Base-by-base conservation (phyloP, 352 stramenopile species). In the Blastocystis sp. region DNA sequence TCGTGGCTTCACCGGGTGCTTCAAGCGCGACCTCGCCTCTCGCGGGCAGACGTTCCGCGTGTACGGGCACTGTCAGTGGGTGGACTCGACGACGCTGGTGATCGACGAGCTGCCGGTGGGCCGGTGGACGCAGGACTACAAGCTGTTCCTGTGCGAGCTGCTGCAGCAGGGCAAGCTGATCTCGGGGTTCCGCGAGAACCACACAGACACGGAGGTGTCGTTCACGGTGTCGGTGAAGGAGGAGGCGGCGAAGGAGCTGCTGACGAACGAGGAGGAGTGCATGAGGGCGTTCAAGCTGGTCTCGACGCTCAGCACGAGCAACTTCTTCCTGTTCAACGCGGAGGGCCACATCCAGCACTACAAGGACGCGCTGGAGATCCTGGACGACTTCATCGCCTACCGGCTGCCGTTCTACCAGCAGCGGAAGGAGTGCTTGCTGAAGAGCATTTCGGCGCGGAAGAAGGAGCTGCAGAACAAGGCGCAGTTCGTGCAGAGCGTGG, bases 51-150 rank as follows among this genome's bases (percentile, higher is more conserved):
- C 92, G 66, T 95, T 94, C 74, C 87, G 92, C 48, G 94, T 94
- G 24, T 90, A 93, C 11, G 94, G 94, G 4, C 91, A 90, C 45
- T 90, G 95, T 10, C 80, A 92, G 19, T 91, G 93, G 54, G 90
- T 95, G 11, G 94, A 98, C 89, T 93, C 96, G 3, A 95, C 93
- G n/a, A 98, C 95, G 9, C 90, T 99, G 14, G 89, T 94, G 3
- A 98, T 99, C 76, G 94, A 93, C 9, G 97, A 99, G 92, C 90
- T 99, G 3, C 97, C 97, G 0, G 91, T 99, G 2, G 93, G 94
- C 28, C 96, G 94, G 82, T 99, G 96, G 96, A 98, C 98, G 2
- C 96, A 99, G 84, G 95, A 98, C 90, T 99, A 98, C 92, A 99
- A 99, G 91, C 92, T 93, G 61, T 94, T 97, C 34, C 89, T 99